Evolutionary conservation across 176 grass and related monocot genomes (phyloP).

Genomic region (Sorghum bicolor): DNA sequence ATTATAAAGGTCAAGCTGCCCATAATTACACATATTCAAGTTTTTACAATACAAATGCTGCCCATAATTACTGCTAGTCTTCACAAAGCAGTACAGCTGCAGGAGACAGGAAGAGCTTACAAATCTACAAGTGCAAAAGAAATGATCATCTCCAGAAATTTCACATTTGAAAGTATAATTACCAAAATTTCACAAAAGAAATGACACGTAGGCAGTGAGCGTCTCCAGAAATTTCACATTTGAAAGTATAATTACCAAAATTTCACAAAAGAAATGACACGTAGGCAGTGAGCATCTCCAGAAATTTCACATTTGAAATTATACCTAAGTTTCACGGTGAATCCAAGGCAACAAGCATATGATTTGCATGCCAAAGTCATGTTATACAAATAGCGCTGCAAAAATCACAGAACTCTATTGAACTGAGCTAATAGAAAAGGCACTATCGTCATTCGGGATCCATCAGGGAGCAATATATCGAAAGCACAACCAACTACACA

Average conservation of each 20-base stretch:
- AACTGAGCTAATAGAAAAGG: background rate
- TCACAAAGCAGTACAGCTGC: background rate
- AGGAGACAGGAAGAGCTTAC: background rate
- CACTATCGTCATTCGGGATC: background rate
- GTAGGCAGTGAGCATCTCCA: too few species aligned
- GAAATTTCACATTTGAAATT: background rate
- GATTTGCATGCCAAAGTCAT: too few species aligned
- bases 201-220: background rate
- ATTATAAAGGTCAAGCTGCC: background rate
- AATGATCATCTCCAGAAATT: background rate
- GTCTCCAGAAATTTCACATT: too few species aligned
- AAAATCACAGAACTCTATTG: too few species aligned
- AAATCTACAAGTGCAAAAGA: background rate
- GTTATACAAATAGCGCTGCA: too few species aligned
- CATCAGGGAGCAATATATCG: background rate
- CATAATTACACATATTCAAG: background rate
- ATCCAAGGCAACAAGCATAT: too few species aligned
- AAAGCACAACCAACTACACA: background rate
- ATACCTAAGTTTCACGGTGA: background rate
- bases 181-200: background rate
- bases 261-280: too few species aligned
- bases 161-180: too few species aligned
- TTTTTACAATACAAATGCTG: background rate
- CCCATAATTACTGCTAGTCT: background rate
- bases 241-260: too few species aligned